phyloP scores from a whole-genome alignment of 495 filamentous ascomycete genomes.

The Neurospora hispaniola region DNA sequence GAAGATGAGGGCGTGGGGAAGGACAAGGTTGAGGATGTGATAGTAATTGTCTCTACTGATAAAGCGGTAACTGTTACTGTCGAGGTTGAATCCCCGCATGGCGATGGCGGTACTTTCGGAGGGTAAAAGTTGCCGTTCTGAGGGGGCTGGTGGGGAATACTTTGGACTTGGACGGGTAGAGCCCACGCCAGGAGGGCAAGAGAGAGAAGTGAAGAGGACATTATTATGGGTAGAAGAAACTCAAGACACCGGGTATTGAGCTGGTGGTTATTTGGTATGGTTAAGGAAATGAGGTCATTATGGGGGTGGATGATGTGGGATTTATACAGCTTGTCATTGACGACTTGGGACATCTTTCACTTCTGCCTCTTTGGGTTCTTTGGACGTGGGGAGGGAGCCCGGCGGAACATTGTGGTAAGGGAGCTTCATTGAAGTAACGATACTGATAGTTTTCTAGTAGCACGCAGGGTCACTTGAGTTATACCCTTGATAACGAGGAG shows the following conservation, averaged over 20 bases:
- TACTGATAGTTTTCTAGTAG: not conserved
- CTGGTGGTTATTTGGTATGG: not conserved
- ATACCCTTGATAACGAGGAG: not conserved
- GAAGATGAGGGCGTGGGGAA: not conserved
- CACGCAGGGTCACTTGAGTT: not conserved
- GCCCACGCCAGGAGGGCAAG: not conserved
- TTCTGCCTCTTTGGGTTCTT: not conserved
- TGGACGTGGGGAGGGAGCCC: not conserved
- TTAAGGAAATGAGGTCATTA: not conserved
- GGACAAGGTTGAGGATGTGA: not conserved
- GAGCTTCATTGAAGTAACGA: not conserved
- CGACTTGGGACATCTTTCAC: not conserved
- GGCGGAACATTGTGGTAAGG: not conserved
- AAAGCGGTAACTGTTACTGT: slow-evolving; percentile 4
- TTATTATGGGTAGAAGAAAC: not conserved
- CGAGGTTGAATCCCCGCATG: not conserved
- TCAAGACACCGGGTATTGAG: not conserved
- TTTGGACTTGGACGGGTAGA: not conserved
- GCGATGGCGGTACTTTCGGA: not conserved
- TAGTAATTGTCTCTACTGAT: not conserved
- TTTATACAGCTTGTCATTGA: not conserved
- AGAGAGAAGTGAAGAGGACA: not conserved
- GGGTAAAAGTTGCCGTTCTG: not conserved
- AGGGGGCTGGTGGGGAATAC: not conserved
- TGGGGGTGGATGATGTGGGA: not conserved